These are phyloP conservation scores for Suillus tomentosus DNA, from an alignment of 768 basidiomycete species.

Conservation along the genomic window DNA sequence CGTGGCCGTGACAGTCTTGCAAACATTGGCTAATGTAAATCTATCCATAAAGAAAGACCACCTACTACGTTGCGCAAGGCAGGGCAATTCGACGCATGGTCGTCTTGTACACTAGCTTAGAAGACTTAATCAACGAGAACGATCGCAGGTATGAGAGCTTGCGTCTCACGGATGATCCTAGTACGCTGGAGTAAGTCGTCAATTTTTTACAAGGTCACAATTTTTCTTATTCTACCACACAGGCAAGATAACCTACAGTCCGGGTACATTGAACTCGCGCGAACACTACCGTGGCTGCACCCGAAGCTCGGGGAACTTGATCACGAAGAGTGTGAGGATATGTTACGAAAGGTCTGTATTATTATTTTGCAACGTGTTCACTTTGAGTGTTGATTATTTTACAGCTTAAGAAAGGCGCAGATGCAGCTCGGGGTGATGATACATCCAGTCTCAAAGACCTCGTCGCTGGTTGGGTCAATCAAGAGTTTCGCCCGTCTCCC, in stretches of 20 bases:
- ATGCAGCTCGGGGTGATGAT: neutral
- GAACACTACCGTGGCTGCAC: neutral
- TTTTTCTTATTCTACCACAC: no score
- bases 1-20: no score
- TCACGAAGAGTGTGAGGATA: neutral
- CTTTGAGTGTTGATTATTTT: neutral
- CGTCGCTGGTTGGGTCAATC: neutral
- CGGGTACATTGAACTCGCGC: neutral
- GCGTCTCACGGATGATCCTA: no score
- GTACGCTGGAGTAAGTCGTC: neutral
- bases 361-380: neutral
- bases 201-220: no score
- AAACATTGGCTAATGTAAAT: neutral
- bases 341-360: neutral
- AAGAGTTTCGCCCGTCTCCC: neutral
- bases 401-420: constrained; percentile 1
- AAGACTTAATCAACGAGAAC: neutral
- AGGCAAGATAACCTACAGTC: neutral
- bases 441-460: neutral
- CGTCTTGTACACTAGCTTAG: neutral
- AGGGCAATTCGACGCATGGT: neutral
- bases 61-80: neutral
- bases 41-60: neutral
- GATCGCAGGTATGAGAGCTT: neutral
- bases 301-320: neutral